Evolutionary conservation across 1,284 basidiomycete genomes (phyloP).

Genomic region (Sanghuangporus baumii): DNA sequence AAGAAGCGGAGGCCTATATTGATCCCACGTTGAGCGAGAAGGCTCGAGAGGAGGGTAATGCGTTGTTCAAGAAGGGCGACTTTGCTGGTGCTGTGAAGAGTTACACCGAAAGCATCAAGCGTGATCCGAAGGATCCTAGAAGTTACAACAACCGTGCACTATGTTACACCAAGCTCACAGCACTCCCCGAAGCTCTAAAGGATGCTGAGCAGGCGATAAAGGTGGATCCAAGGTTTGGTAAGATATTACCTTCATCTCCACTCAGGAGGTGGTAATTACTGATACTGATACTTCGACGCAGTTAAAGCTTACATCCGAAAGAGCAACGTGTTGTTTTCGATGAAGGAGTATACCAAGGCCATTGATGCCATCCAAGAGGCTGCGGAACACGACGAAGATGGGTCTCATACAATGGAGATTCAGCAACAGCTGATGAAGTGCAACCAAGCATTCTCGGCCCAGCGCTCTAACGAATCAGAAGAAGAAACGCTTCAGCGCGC

Average conservation of each 20-base stretch:
- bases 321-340: constrained; percentile 77
- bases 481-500: constrained; percentile 91
- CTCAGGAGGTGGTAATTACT: not conserved
- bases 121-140: constrained; percentile 84
- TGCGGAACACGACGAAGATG: constrained; percentile 66
- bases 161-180: constrained; percentile 93
- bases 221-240: constrained; percentile 81
- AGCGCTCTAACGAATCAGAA: constrained; percentile 86
- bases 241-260: constrained; percentile 23
- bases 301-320: constrained; percentile 98
- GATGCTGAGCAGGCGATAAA: constrained; percentile 93
- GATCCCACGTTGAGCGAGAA: constrained; percentile 80
- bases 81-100: constrained; percentile 90
- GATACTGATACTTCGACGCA: constrained; percentile 24
- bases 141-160: constrained; percentile 98
- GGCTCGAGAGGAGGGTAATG: constrained; percentile 91
- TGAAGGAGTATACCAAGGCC: constrained; percentile 91
- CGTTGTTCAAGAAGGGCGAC: constrained; percentile 86
- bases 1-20: constrained; percentile 82
- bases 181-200: constrained; percentile 94
- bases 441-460: constrained; percentile 74
- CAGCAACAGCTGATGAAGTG: constrained; percentile 73
- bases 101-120: constrained; percentile 96
- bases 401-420: constrained; percentile 80
- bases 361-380: constrained; percentile 78